phyloP scores from a whole-genome alignment of 73 alveolate genomes.

The Paramecium sonneborni region DNA sequence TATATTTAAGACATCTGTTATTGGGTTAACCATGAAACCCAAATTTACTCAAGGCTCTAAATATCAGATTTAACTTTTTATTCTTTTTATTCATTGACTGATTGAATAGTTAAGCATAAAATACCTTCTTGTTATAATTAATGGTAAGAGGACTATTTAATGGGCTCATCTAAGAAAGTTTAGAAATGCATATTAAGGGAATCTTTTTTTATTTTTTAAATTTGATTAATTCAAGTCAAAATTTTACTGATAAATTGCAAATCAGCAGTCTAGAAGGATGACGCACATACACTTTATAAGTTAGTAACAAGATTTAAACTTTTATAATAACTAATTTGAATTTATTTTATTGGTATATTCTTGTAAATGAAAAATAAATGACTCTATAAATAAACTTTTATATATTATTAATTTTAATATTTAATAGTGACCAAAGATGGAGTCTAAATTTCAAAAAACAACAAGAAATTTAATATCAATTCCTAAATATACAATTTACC shows the following conservation, averaged over 20 bases:
- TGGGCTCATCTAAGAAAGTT: not conserved
- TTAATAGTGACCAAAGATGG: not conserved
- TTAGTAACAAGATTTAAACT: not conserved
- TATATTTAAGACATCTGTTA: not conserved
- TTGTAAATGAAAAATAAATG: not conserved
- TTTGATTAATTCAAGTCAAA: constrained; percentile 44
- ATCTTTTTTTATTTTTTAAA: constrained; percentile 11
- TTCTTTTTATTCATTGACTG: not conserved
- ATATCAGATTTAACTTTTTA: not conserved
- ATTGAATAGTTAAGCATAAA: not conserved
- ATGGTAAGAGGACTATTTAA: not conserved
- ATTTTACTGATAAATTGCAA: constrained; percentile 48
- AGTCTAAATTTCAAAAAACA: not conserved
- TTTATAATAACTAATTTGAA: not conserved
- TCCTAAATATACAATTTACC: not conserved
- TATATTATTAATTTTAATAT: not conserved
- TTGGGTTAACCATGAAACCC: not conserved
- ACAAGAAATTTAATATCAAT: not conserved
- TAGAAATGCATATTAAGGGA: not conserved
- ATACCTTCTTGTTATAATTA: not conserved
- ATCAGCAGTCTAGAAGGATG: constrained; percentile 34
- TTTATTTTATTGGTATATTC: not conserved
- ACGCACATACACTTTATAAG: not conserved
- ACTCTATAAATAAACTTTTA: not conserved
- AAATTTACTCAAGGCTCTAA: not conserved